A percentile compares a stretch with the other conserved stretches of the same genome.
Conservation (phyloP, 2,329 filamentous ascomycete genomes). For the Ilyonectria mors-panacis region DNA sequence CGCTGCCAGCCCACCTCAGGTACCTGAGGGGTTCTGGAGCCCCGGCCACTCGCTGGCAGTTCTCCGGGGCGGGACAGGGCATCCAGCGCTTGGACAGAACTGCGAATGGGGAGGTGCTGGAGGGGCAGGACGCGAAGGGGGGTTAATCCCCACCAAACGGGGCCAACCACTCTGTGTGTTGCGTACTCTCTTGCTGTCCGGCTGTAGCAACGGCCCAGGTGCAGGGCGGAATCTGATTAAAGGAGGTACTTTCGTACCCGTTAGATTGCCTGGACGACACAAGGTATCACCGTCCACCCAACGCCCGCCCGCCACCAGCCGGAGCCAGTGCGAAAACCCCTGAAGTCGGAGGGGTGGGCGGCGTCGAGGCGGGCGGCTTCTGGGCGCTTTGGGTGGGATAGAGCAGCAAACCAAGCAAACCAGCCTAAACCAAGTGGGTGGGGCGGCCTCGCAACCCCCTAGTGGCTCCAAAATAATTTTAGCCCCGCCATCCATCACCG, state of each 20-base stretch:
- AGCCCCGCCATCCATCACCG: slow-evolving; percentile 58
- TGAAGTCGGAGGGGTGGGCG: slow-evolving; percentile 22
- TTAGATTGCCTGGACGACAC: slow-evolving; percentile 22
- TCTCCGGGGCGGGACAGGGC: slow-evolving; percentile 1
- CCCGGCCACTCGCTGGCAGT: not conserved
- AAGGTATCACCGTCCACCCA: slow-evolving; percentile 15
- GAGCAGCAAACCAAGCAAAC: slow-evolving; percentile 16
- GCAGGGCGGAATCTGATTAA: slow-evolving; percentile 26
- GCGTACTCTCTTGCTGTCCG: not conserved
- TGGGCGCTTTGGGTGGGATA: slow-evolving; percentile 8
- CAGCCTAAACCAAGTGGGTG: slow-evolving; percentile 24
- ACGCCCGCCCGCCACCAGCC: slow-evolving; percentile 13
- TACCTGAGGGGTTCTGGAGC: slow-evolving; percentile 1
- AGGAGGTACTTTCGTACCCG: slow-evolving; percentile 23
- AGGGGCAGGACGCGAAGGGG: not conserved
- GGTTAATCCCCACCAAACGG: not conserved
- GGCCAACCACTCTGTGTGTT: not conserved
- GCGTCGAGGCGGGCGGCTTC: slow-evolving; percentile 8
- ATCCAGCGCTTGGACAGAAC: not conserved
- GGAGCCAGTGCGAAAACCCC: slow-evolving; percentile 22
- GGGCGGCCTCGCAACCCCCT: slow-evolving; percentile 34
- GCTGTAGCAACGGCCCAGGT: not conserved
- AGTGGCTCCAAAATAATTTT: slow-evolving; percentile 56
- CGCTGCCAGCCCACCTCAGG: not conserved
- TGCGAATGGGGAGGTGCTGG: not conserved